These are phyloP conservation scores for Lunularia cruciata DNA, from an alignment of 225 moss, liverwort and hornwort genomes.

Conservation along the genomic window DNA sequence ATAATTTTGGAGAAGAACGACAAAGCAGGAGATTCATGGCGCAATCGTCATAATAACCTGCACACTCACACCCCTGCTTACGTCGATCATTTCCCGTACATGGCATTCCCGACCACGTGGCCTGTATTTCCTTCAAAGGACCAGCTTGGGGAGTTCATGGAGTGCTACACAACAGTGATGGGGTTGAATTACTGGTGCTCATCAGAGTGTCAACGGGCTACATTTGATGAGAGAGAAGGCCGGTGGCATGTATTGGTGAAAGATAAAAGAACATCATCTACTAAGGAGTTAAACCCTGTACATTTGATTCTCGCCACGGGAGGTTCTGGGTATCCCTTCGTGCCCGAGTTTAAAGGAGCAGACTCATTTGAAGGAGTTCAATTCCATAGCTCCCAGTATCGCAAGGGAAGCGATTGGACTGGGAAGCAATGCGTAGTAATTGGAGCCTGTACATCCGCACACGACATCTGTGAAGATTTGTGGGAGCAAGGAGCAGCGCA, in stretches of 20 bases:
- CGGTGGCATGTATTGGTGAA: conserved; percentile 16
- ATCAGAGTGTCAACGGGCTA: conserved; percentile 15
- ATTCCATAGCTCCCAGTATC: conserved; percentile 6
- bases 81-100: conserved; percentile 16
- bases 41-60: conserved; percentile 12
- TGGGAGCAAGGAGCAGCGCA: conserved; percentile 24
- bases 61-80: conserved; percentile 15
- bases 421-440: conserved; percentile 23
- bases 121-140: conserved; percentile 21
- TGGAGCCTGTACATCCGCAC: conserved; percentile 9
- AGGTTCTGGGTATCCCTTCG: background rate
- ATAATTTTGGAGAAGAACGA: conserved; percentile 23
- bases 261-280: background rate
- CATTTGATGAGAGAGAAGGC: conserved; percentile 4
- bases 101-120: conserved; percentile 22
- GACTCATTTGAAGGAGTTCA: conserved; percentile 13
- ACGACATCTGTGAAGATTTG: conserved; percentile 23
- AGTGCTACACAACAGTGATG: conserved; percentile 20
- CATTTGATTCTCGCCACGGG: conserved; percentile 27
- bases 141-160: conserved; percentile 15
- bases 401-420: background rate
- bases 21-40: conserved; percentile 21
- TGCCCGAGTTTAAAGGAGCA: conserved; percentile 12
- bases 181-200: conserved; percentile 19
- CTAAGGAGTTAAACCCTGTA: conserved; percentile 1